Evolutionary conservation across 768 basidiomycete species (phyloP), one percentile per base, ranked within the genome.

Genomic region (Mycena rosella): DNA sequence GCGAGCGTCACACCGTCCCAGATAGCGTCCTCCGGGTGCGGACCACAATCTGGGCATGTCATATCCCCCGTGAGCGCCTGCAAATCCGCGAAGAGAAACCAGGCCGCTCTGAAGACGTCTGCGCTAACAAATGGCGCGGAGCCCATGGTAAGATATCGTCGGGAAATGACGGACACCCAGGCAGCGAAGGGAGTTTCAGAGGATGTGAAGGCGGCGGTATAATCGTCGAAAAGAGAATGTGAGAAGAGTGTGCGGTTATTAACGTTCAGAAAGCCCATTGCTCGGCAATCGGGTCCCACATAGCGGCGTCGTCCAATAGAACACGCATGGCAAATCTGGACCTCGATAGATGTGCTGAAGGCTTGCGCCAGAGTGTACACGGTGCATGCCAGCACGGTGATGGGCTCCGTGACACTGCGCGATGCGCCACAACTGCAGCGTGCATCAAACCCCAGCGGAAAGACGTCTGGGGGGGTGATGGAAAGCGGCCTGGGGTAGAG

Each of bases 1-100:
- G 76, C 72, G 18, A 81, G 56, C 4, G 76, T 78, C 0, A 80
- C 76, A 5, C 79, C 78, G 63, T 81, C 79, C 72, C 76, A 79
- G 24, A 81, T 80, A 11, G 73, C 72, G n/a, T 70, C 67, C 29
- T 76, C 74, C 4, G 78, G 79, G 34, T 51, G 45, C 0, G 73
- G 70, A 0, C 78, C 77, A 72, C 78, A 81, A 5, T 11, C 29
- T 0, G 70, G 63, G 63, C 77, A 81, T 13, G 13, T 26, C 74
- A 78, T 79, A 44, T 77, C 74, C 5, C 36, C 48, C 0, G 72
- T 69, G 18, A 78, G 68, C 11, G 27, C 30, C 38, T 72, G 76
- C 3, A 79, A 65, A 24, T 59, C 51, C 11, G 69, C 70, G 63
- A 75, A 82, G 0, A 77, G 54, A 49, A 82, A 83, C 81, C 81